These are phyloP conservation scores for Wickerhamiella alocasiicola DNA, from an alignment of 805 yeast genomes.

Conservation along the genomic window DNA sequence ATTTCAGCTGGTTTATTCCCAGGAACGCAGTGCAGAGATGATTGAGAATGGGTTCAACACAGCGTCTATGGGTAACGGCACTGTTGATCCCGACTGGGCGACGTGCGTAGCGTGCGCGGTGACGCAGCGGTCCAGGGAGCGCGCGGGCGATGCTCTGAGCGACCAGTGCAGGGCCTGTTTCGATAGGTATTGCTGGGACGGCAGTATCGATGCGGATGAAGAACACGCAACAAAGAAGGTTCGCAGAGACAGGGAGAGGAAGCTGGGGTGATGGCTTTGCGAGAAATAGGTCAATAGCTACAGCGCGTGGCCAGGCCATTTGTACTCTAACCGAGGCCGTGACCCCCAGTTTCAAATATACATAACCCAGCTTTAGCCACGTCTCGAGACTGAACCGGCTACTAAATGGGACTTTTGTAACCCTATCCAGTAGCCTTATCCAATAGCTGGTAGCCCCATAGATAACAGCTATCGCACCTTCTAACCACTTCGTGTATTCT, in stretches of 20 bases:
- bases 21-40: conserved; percentile 44
- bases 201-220: conserved; percentile 23
- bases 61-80: conserved; percentile 40
- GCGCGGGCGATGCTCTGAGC: conserved; percentile 43
- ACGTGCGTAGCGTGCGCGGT: conserved; percentile 77
- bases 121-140: conserved; percentile 64
- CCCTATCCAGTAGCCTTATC: no score
- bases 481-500: no score
- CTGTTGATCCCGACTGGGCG: conserved; percentile 56
- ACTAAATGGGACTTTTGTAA: no score
- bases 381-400: no score
- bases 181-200: conserved; percentile 64
- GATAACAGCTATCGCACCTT: no score
- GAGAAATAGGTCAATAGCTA: no score
- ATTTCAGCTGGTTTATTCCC: conserved; percentile 47
- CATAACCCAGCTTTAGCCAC: no score
- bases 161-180: conserved; percentile 66
- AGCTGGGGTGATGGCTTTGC: not conserved
- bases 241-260: not conserved
- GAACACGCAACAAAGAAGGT: conserved; percentile 1
- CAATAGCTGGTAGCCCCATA: no score
- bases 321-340: no score
- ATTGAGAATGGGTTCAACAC: conserved; percentile 61
- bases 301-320: not conserved
- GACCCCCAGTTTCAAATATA: no score